These are phyloP conservation scores for Piper betle DNA, from an alignment of 164 flowering plant species.

Conservation along the genomic window DNA sequence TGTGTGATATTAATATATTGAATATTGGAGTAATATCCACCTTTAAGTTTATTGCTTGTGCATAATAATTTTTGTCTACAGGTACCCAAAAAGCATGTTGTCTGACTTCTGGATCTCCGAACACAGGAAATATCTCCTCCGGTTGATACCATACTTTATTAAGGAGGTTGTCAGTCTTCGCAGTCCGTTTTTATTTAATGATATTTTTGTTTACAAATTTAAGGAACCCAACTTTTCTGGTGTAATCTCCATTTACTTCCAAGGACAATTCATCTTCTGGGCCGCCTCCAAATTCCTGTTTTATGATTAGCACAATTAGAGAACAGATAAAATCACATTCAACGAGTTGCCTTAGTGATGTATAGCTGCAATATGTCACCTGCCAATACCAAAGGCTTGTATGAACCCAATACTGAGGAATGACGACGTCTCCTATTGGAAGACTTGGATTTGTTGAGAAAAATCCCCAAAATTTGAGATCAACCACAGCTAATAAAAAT, in stretches of 20 bases:
- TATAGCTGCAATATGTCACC: slow-evolving; percentile 19
- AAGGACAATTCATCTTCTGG: slow-evolving; percentile 37
- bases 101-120: slow-evolving; percentile 50
- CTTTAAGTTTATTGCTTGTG: slow-evolving; percentile 14
- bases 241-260: slow-evolving; percentile 53
- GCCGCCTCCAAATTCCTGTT: slow-evolving; percentile 56
- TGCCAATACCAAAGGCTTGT: slow-evolving; percentile 75
- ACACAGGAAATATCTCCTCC: slow-evolving; percentile 51
- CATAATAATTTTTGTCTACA: slow-evolving; percentile 17
- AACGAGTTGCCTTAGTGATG: not conserved
- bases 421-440: slow-evolving; percentile 58
- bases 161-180: slow-evolving; percentile 31
- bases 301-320: not conserved
- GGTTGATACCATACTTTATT: slow-evolving; percentile 74
- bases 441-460: too few relatives aligned
- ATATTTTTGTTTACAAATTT: slow-evolving; percentile 21
- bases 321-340: not conserved
- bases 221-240: slow-evolving; percentile 45
- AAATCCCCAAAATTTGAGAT: too few relatives aligned
- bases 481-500: too few relatives aligned
- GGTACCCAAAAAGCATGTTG: slow-evolving; percentile 67
- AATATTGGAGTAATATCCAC: not conserved
- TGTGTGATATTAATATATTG: too few relatives aligned
- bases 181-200: not conserved
- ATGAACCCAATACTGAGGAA: slow-evolving; percentile 65